These are phyloP conservation scores for Boletus pseudo-olivaceus DNA, from an alignment of 768 basidiomycete species.

Conservation along the genomic window DNA sequence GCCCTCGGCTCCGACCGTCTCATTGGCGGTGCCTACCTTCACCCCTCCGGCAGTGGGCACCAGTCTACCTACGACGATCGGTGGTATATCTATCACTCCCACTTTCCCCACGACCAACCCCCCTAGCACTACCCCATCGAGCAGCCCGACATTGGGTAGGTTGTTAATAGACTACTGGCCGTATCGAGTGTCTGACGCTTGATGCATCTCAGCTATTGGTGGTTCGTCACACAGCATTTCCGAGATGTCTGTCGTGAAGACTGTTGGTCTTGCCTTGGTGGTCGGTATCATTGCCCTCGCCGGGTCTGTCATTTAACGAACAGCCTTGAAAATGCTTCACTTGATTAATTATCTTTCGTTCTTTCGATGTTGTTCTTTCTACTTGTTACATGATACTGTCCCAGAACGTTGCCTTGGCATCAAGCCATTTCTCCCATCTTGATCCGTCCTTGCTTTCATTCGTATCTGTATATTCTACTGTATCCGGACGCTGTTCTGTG, in stretches of 20 bases:
- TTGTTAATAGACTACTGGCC: not conserved
- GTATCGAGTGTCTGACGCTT: not conserved
- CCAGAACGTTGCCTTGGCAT: not conserved
- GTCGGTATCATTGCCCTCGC: conserved; percentile 4
- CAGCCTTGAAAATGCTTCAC: not conserved
- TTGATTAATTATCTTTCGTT: not conserved
- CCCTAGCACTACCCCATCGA: not conserved
- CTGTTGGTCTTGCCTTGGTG: conserved; percentile 4
- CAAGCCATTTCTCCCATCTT: not conserved
- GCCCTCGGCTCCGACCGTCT: not conserved
- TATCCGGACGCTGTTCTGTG: too few relatives aligned
- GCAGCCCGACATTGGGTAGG: not conserved
- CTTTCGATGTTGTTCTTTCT: not conserved
- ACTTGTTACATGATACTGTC: not conserved
- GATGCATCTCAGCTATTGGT: not conserved
- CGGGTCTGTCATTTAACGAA: not conserved
- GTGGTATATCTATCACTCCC: not conserved
- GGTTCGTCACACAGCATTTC: conserved; percentile 11
- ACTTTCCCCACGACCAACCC: not conserved
- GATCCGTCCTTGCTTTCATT: not conserved
- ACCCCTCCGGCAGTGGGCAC: not conserved
- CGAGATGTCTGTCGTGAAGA: not conserved
- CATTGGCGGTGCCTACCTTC: not conserved
- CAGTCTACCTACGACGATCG: not conserved
- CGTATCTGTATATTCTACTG: not conserved